phyloP scores from a whole-genome alignment of 2,329 filamentous ascomycete genomes.

The Apiospora phragmitis region DNA sequence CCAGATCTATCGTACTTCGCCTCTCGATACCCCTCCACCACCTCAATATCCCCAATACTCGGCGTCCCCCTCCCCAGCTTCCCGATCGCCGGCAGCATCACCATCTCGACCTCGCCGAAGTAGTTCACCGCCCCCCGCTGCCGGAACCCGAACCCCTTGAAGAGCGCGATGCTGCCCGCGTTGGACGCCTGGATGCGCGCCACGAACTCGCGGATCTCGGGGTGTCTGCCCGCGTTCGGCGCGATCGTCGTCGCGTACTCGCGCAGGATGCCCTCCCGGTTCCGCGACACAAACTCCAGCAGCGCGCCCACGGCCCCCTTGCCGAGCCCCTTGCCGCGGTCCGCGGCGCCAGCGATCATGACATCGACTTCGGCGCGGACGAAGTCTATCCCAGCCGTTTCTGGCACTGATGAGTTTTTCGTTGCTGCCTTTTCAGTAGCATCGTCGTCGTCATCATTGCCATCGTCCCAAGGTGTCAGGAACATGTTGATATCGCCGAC shows the following conservation, averaged over 20 bases:
- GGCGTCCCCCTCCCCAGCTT: background rate
- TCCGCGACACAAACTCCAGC: conserved; percentile 63
- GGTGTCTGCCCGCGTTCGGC: conserved; percentile 12
- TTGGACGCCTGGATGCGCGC: conserved; percentile 62
- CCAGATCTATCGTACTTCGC: conserved; percentile 16
- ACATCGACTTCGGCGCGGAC: conserved; percentile 32
- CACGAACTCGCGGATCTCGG: conserved; percentile 49
- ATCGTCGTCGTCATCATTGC: conserved; percentile 35
- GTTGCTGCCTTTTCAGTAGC: background rate
- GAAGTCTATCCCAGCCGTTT: conserved; percentile 9
- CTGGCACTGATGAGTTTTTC: background rate
- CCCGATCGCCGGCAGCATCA: background rate
- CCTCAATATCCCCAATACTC: background rate
- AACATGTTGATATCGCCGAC: conserved; percentile 83
- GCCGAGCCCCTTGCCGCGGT: conserved; percentile 26
- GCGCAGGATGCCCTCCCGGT: conserved; percentile 54
- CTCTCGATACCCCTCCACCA: conserved; percentile 14
- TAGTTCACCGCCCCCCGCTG: conserved; percentile 57
- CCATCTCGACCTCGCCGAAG: conserved; percentile 59
- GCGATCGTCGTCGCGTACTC: conserved; percentile 45
- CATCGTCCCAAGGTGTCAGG: conserved; percentile 60
- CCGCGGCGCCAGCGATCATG: conserved; percentile 29
- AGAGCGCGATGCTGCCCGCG: conserved; percentile 49
- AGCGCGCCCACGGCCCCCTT: conserved; percentile 62
- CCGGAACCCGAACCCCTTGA: conserved; percentile 51